phyloP scores from a whole-genome alignment of 192 early-diverging fungal species.

The Entomortierella beljakovae region DNA sequence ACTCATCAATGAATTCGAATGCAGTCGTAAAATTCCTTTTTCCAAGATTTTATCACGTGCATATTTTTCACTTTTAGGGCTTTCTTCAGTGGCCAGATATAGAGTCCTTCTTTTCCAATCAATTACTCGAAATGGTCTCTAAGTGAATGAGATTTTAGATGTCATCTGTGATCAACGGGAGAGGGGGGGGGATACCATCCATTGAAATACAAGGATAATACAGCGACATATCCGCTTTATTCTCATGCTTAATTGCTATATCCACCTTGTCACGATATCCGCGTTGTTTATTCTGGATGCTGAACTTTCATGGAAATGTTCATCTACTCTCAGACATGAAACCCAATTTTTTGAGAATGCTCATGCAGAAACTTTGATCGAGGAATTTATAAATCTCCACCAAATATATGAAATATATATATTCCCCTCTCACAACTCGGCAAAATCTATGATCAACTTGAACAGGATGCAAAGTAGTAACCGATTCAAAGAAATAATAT shows the following conservation, averaged over 20 bases:
- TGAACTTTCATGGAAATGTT: not conserved
- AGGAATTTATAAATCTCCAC: not conserved
- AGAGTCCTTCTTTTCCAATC: constrained; percentile 34
- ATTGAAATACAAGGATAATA: not conserved
- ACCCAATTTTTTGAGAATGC: too few species aligned
- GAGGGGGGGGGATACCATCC: constrained; percentile 9
- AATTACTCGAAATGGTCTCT: constrained; percentile 36
- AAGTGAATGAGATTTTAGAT: constrained; percentile 13
- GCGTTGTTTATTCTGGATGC: not conserved
- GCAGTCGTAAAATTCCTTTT: too few species aligned
- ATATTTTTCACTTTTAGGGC: constrained; percentile 8
- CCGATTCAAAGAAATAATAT: too few species aligned
- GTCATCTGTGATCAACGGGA: not conserved
- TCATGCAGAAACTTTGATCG: not conserved
- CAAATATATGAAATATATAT: not conserved
- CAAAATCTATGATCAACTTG: too few species aligned
- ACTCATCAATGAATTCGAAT: too few species aligned
- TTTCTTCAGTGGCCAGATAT: not conserved
- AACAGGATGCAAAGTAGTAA: too few species aligned
- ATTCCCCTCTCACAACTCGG: not conserved
- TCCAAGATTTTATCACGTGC: too few species aligned
- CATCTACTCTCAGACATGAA: not conserved
- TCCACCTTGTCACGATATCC: not conserved
- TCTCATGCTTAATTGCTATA: not conserved
- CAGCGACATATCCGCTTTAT: not conserved